These are phyloP conservation scores for Aspergillus fumigatus DNA, from an alignment of 2,329 filamentous ascomycete species.

Conservation along the genomic window DNA sequence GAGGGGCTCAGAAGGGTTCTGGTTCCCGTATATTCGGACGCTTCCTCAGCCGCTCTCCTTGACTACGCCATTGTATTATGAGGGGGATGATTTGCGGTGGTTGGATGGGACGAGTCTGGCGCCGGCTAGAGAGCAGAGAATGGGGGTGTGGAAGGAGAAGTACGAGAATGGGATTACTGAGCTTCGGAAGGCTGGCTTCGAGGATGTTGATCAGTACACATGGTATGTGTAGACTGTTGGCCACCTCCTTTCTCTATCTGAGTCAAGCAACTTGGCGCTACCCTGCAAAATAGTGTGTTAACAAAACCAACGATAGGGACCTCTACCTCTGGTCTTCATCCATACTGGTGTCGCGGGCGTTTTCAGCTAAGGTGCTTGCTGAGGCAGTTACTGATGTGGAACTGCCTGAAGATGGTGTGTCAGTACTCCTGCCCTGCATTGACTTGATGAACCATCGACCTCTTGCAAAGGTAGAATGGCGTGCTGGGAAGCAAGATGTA, in stretches of 20 bases:
- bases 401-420: constrained; percentile 56
- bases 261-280: constrained; percentile 4
- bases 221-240: constrained; percentile 27
- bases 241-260: neutral
- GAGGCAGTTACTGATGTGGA: constrained; percentile 32
- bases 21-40: constrained; percentile 63
- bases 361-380: constrained; percentile 41
- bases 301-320: constrained; percentile 26
- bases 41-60: constrained; percentile 61
- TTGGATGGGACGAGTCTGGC: constrained; percentile 36
- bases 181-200: constrained; percentile 29
- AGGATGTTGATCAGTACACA: constrained; percentile 30
- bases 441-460: constrained; percentile 70
- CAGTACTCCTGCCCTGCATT: constrained; percentile 64
- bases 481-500: constrained; percentile 38
- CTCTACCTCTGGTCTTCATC: constrained; percentile 45
- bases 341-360: constrained; percentile 42
- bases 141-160: constrained; percentile 32
- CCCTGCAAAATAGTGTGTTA: neutral
- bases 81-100: constrained; percentile 54
- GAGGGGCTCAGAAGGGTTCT: constrained; percentile 54
- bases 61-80: constrained; percentile 61
- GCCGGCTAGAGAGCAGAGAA: constrained; percentile 29
- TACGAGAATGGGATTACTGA: constrained; percentile 31
- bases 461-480: constrained; percentile 57